A percentile compares a stretch with the other conserved stretches of the same genome.
Conservation (phyloP, 441 rosid genomes). For the Erodium trifolium region DNA sequence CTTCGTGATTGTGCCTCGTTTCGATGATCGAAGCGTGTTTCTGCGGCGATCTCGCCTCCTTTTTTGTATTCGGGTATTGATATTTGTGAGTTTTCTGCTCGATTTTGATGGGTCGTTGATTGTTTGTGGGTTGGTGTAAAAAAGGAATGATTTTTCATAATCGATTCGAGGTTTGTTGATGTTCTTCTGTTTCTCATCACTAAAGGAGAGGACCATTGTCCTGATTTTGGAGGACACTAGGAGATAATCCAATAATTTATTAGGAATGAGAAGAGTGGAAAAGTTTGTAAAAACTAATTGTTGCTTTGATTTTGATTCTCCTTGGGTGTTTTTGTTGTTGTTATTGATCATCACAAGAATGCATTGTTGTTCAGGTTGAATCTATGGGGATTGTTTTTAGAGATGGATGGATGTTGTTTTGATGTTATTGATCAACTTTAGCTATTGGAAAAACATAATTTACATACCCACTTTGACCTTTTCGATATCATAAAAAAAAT, state of each 20-base stretch:
- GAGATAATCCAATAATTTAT: slow-evolving; percentile 11
- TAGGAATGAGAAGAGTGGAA: background rate
- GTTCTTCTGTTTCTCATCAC: background rate
- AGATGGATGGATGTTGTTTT: too few relatives aligned
- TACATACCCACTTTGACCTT: too few relatives aligned
- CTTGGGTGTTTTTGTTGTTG: background rate
- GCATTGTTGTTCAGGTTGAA: background rate
- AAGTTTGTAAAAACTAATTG: background rate
- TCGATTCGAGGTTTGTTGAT: slow-evolving; percentile 18
- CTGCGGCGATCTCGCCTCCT: background rate
- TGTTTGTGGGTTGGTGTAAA: background rate
- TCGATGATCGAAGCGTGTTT: slow-evolving; percentile 16
- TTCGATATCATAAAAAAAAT: too few relatives aligned
- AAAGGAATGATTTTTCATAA: background rate
- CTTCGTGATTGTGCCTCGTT: slow-evolving; percentile 4
- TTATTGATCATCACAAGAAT: background rate
- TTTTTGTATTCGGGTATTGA: slow-evolving; percentile 10
- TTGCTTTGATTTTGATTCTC: background rate
- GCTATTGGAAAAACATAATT: too few relatives aligned
- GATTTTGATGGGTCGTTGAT: background rate
- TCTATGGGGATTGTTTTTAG: slow-evolving; percentile 10
- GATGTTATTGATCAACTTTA: too few relatives aligned
- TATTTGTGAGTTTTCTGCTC: background rate
- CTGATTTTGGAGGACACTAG: background rate
- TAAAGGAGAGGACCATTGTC: slow-evolving; percentile 18